Conservation (phyloP, 805 yeast species). For the Ogataea glucozyma region DNA sequence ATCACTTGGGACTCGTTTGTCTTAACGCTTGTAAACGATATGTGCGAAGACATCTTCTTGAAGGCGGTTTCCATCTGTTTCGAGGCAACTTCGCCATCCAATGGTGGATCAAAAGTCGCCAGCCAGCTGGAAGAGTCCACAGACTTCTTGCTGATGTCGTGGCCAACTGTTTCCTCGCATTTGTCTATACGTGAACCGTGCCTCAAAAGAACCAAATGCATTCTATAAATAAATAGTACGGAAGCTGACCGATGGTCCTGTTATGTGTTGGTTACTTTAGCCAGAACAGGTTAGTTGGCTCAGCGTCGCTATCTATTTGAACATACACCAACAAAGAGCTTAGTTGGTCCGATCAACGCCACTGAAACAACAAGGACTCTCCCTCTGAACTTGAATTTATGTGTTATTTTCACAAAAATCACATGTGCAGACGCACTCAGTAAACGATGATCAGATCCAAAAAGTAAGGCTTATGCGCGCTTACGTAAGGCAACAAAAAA, state of each 20-base stretch:
- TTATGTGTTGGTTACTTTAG: too few relatives aligned
- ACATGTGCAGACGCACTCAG: constrained; percentile 1
- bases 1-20: constrained; percentile 21
- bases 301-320: too few relatives aligned
- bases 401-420: constrained; percentile 6
- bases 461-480: constrained; percentile 3
- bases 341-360: neutral
- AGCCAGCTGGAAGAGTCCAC: constrained; percentile 34
- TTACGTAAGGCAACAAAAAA: constrained; percentile 1
- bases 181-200: constrained; percentile 38
- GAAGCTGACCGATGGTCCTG: too few relatives aligned
- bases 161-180: constrained; percentile 2
- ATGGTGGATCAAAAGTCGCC: constrained; percentile 39
- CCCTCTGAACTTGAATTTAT: neutral
- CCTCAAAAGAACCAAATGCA: constrained; percentile 37
- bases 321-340: too few relatives aligned
- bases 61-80: constrained; percentile 32
- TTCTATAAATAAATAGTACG: too few relatives aligned
- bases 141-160: neutral
- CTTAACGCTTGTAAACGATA: constrained; percentile 15
- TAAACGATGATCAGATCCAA: constrained; percentile 6
- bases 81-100: constrained; percentile 26
- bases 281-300: too few relatives aligned
- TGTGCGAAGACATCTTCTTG: constrained; percentile 28
- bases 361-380: neutral